These are phyloP conservation scores for Pleurotus eryngii DNA, from an alignment of 768 basidiomycete species.

Conservation along the genomic window DNA sequence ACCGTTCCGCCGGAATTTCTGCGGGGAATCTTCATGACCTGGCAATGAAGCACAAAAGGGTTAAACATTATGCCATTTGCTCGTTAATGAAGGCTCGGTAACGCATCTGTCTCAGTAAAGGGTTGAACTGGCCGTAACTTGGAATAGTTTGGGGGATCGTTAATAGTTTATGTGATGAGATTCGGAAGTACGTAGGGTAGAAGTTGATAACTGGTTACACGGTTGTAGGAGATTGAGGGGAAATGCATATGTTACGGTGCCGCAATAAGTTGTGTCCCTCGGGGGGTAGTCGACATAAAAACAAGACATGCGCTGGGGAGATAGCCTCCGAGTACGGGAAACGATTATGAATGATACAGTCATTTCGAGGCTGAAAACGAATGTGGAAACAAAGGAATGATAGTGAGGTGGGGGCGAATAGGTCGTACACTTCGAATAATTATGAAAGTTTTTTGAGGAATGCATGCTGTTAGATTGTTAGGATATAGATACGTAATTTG, in stretches of 20 bases:
- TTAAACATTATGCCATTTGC: too few relatives aligned
- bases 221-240: too few relatives aligned
- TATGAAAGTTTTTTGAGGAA: conserved; percentile 2
- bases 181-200: too few relatives aligned
- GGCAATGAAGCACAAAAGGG: background rate
- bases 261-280: too few relatives aligned
- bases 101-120: too few relatives aligned
- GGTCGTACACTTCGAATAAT: background rate
- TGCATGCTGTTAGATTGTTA: background rate
- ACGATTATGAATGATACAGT: conserved; percentile 6
- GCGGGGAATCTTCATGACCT: background rate
- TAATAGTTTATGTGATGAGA: too few relatives aligned
- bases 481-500: conserved; percentile 7
- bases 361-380: background rate
- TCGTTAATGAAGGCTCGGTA: too few relatives aligned
- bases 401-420: background rate
- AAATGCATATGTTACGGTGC: too few relatives aligned
- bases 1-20: conserved; percentile 1
- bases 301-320: background rate
- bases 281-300: background rate
- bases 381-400: background rate
- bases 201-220: too few relatives aligned
- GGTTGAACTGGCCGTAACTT: too few relatives aligned
- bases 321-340: background rate
- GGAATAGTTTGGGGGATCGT: too few relatives aligned